These are phyloP conservation scores for Eucalyptus globulus DNA, from an alignment of 345 rosid genomes.

Conservation along the genomic window DNA sequence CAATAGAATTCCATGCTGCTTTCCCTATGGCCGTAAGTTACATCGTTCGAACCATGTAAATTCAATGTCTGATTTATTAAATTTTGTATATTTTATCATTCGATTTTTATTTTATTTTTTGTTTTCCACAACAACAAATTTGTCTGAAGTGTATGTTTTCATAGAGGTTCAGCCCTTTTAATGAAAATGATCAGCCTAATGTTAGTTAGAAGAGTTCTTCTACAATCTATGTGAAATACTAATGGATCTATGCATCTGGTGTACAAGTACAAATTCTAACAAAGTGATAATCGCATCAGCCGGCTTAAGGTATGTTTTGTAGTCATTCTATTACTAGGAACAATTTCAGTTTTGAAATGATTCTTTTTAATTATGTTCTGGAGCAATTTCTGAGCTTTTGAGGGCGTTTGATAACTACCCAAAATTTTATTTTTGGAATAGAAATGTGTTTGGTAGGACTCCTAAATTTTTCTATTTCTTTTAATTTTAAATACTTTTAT, in stretches of 20 bases:
- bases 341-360: no score
- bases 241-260: not conserved
- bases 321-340: no score
- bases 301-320: not conserved
- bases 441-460: no score
- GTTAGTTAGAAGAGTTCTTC: not conserved
- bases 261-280: not conserved
- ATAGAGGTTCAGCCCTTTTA: not conserved
- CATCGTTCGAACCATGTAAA: no score
- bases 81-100: no score
- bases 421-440: no score
- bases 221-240: not conserved
- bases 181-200: not conserved
- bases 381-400: no score
- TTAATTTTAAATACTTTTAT: no score
- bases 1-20: no score
- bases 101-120: no score
- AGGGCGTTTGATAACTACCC: accelerated
- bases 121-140: not conserved
- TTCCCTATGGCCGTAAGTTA: accelerated
- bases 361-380: accelerated
- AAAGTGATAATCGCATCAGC: not conserved
- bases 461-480: no score
- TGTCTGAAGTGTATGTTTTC: not conserved
- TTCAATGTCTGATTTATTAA: no score